Conservation (phyloP, 139 green algal genomes). For the Nannochloris sp. region DNA sequence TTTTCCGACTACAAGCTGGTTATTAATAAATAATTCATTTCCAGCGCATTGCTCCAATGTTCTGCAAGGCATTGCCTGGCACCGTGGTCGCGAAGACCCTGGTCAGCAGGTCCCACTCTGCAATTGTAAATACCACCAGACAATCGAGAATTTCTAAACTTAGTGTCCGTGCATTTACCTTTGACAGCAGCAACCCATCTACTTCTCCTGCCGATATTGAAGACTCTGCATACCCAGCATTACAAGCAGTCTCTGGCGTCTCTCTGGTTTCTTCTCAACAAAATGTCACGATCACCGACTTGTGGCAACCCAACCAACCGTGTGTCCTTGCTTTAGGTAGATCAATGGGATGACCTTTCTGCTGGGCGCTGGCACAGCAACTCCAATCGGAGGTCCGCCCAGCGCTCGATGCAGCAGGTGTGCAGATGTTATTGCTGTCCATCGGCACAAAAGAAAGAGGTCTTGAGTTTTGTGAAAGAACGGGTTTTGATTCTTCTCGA, state of each 20-base stretch:
- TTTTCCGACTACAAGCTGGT: too few relatives aligned
- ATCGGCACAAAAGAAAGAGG: constrained; percentile 65
- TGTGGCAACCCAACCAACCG: constrained; percentile 52
- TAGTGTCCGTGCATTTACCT: too few relatives aligned
- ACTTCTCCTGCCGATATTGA: too few relatives aligned
- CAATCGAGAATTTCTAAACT: too few relatives aligned
- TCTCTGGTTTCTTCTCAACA: constrained; percentile 32
- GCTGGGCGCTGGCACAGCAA: constrained; percentile 69
- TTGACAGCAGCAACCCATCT: too few relatives aligned
- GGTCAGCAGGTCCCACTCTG: too few relatives aligned
- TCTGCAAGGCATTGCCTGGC: too few relatives aligned
- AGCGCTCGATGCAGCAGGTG: constrained; percentile 40
- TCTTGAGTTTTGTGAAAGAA: constrained; percentile 63
- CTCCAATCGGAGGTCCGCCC: constrained; percentile 69
- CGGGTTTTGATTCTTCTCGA: constrained; percentile 53
- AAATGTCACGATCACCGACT: constrained; percentile 28
- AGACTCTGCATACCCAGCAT: not conserved
- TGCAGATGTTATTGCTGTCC: constrained; percentile 66
- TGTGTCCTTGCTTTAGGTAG: constrained; percentile 54
- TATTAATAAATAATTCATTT: too few relatives aligned
- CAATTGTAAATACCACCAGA: too few relatives aligned
- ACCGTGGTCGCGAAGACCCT: too few relatives aligned
- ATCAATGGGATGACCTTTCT: constrained; percentile 76
- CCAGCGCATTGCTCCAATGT: too few relatives aligned
- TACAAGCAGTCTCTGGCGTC: constrained; percentile 4